phyloP scores from a whole-genome alignment of 2,329 filamentous ascomycete species.

The Alternaria infectoria region DNA sequence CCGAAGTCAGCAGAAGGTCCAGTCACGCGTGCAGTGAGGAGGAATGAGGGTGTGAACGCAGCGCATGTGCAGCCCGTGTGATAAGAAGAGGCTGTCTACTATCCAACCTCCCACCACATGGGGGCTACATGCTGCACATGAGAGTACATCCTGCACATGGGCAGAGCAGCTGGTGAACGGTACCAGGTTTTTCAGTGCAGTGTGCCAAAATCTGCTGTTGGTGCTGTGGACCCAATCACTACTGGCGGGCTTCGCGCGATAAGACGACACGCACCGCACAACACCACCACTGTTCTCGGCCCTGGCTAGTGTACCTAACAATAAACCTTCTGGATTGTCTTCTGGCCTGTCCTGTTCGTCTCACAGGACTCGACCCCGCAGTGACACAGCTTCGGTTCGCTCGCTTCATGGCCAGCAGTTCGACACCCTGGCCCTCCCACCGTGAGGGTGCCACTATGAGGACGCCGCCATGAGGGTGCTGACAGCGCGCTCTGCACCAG shows the following conservation, averaged over 20 bases:
- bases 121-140: background rate
- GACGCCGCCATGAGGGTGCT: background rate
- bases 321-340: background rate
- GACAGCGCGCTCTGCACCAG: background rate
- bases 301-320: slow-evolving; percentile 1
- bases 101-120: background rate
- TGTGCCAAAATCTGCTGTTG: background rate
- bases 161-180: background rate
- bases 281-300: background rate
- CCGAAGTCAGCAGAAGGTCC: background rate
- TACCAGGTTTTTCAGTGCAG: background rate
- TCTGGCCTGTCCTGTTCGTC: background rate
- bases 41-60: background rate
- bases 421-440: background rate
- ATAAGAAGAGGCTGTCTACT: background rate
- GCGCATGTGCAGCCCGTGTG: background rate
- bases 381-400: slow-evolving; percentile 3
- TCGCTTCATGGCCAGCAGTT: slow-evolving; percentile 2
- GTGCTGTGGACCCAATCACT: background rate
- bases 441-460: background rate
- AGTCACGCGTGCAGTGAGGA: background rate
- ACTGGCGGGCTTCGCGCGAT: background rate
- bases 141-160: background rate
- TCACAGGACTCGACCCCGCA: slow-evolving; percentile 6
- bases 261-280: background rate